Evolutionary conservation across 495 filamentous ascomycete species (phyloP).

Genomic region (Aspergillus ostianus): DNA sequence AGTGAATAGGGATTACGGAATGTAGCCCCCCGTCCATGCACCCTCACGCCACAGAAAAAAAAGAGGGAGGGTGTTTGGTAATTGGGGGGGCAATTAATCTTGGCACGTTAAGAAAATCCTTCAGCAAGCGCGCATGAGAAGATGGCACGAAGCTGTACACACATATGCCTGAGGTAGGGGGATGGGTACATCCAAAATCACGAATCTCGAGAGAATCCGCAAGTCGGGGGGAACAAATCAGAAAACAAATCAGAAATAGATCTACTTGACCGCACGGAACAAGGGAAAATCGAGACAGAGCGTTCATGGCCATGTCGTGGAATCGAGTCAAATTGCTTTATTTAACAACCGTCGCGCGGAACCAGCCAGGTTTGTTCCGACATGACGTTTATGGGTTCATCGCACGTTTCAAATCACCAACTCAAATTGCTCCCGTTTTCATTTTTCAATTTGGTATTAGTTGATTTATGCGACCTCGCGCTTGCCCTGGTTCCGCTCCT

Average conservation of each 20-base stretch:
- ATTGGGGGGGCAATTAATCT: constrained; percentile 73
- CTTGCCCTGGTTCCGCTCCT: constrained; percentile 97
- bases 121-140: constrained; percentile 83
- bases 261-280: constrained; percentile 6
- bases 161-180: constrained; percentile 76
- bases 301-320: constrained; percentile 14
- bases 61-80: constrained; percentile 84
- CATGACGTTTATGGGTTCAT: constrained; percentile 30
- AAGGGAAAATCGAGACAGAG: neutral
- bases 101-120: constrained; percentile 91
- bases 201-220: constrained; percentile 10
- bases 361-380: constrained; percentile 16
- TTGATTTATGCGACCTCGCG: constrained; percentile 76
- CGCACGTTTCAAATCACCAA: constrained; percentile 40
- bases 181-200: neutral
- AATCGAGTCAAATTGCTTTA: constrained; percentile 22
- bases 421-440: constrained; percentile 38
- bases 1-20: constrained; percentile 13
- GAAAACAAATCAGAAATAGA: constrained; percentile 4
- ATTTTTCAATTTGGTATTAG: constrained; percentile 30
- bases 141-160: constrained; percentile 92
- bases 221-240: neutral
- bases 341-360: constrained; percentile 19
- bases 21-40: constrained; percentile 92
- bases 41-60: constrained; percentile 59